Evolutionary conservation across 78 protist genomes (phyloP), one percentile per base, ranked within the genome.

Genomic region (Dictyostelium citrinum): DNA sequence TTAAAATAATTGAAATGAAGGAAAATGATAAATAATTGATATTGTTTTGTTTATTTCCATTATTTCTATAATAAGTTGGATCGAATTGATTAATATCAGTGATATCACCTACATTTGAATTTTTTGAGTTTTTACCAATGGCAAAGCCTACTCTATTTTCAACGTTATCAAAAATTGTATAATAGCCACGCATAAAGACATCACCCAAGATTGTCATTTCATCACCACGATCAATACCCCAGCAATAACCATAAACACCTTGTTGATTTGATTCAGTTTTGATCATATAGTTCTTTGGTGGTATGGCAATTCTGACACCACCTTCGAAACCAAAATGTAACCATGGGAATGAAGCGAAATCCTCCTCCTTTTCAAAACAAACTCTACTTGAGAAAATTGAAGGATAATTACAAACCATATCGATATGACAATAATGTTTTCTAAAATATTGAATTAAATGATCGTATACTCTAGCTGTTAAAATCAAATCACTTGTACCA

Each of bases 141-240:
- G 93, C 93, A 49, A 88, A 88, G 10, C 93, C 93, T 22, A 88
- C 51, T 67, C 93, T n/a, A 16, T 88, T 43, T 14, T 76, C 33
- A 10, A 61, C 81, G 58, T 88, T 88, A 33, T 88, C 93, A 33
- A 88, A 88, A 1, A 88, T 72, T 1, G 93, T 88, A 41, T 88
- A 88, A 45, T 78, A 88, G 16, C 93, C 93, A 49, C 93, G 67
- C 93, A 88, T 88, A 45, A 88, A 88, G 2, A 88, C 93, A 49
- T 88, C 93, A 67, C 93, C 93, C n/a, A 88, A 67, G 10, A 88
- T 88, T 6, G 93, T 72, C n/a, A 24, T 43, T 16, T 46, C 68
- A 46, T 88, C 85, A 31, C 70, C 46, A 20, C 80, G 24, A 16
- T 88, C 93, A 45, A 88, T 78, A 74, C 81, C 67, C 70, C 58